These are phyloP conservation scores for Haematococcus sp. DNA, from an alignment of 139 green algal species.

Conservation along the genomic window DNA sequence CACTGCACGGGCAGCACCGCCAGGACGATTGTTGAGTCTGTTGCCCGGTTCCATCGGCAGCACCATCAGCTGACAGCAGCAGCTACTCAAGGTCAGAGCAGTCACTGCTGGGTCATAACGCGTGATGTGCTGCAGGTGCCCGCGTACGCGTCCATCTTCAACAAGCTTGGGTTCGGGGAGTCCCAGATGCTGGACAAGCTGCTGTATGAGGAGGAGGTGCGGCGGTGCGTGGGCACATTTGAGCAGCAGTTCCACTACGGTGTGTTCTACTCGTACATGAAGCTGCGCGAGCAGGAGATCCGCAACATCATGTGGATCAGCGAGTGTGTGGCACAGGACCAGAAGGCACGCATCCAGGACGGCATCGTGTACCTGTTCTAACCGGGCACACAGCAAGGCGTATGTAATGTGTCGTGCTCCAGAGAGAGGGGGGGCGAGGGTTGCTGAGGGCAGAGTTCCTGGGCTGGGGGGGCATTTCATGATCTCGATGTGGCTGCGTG, in stretches of 20 bases:
- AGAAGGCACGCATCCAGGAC: conserved; percentile 84
- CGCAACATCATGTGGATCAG: conserved; percentile 95
- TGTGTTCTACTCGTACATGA: conserved; percentile 90
- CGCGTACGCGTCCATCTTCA: conserved; percentile 83
- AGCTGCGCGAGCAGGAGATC: conserved; percentile 90
- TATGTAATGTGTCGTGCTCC: background rate
- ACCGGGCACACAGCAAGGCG: background rate
- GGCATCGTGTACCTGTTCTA: conserved; percentile 73
- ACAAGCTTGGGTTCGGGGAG: conserved; percentile 88
- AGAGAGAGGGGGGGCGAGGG: too few species aligned
- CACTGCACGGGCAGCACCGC: too few species aligned
- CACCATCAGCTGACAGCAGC: too few species aligned
- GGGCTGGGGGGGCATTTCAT: too few species aligned
- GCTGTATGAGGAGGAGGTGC: conserved; percentile 91
- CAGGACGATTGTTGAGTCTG: too few species aligned
- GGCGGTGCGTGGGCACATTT: conserved; percentile 70
- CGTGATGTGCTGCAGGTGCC: conserved; percentile 2
- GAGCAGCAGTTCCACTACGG: conserved; percentile 96
- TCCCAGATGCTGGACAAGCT: conserved; percentile 92
- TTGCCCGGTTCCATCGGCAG: too few species aligned
- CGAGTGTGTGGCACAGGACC: conserved; percentile 92
- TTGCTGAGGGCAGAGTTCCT: too few species aligned
- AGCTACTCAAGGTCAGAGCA: too few species aligned
- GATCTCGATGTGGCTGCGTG: too few species aligned
- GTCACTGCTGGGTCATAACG: too few species aligned